Conservation (phyloP, 441 rosid species). For the Geranium incanum region DNA sequence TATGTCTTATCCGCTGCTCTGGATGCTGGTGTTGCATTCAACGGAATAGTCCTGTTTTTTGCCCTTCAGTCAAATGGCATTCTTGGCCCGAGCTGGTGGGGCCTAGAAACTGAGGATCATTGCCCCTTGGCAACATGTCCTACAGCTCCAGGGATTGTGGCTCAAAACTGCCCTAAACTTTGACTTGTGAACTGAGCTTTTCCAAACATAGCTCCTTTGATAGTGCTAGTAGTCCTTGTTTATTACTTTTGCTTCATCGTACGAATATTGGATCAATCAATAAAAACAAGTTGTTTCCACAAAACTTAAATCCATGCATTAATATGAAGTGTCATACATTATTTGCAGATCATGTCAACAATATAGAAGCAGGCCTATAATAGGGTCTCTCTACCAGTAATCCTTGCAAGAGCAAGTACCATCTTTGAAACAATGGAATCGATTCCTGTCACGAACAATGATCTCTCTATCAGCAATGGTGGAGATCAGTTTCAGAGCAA, state of each 20-base stretch:
- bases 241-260: slow-evolving; percentile 1
- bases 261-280: neutral
- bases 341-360: too few species aligned
- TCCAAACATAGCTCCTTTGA: neutral
- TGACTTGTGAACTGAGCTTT: slow-evolving; percentile 17
- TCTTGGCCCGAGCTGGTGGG: slow-evolving; percentile 65
- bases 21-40: slow-evolving; percentile 69
- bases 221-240: neutral
- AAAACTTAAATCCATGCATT: too few species aligned
- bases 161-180: slow-evolving; percentile 45
- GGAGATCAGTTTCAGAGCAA: too few species aligned
- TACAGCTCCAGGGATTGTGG: slow-evolving; percentile 50
- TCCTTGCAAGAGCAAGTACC: too few species aligned
- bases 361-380: too few species aligned
- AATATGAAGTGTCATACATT: too few species aligned
- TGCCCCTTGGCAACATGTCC: slow-evolving; percentile 60
- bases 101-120: slow-evolving; percentile 39
- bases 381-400: too few species aligned
- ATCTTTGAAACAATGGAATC: too few species aligned
- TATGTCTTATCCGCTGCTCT: slow-evolving; percentile 66
- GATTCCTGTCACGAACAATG: too few species aligned
- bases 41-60: slow-evolving; percentile 54
- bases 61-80: slow-evolving; percentile 43
- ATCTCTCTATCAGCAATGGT: too few species aligned
- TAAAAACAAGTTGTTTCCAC: neutral